Conservation (phyloP, 75 land plant species). For the Pinus tabuliformis region DNA sequence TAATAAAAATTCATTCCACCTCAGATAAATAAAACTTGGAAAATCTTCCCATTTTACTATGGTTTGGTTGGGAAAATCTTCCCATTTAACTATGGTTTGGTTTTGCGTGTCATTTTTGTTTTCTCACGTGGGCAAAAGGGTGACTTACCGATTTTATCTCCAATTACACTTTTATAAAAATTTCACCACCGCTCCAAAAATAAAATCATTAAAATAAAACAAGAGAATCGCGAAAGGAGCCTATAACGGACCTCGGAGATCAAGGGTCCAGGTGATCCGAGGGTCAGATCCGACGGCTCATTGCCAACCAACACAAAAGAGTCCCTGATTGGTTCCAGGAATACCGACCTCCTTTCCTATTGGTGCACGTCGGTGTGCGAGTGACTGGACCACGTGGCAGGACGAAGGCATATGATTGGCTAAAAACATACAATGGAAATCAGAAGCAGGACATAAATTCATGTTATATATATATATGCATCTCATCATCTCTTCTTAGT, state of each 20-base stretch:
- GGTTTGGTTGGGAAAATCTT: too few species aligned
- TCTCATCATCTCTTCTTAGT: not conserved
- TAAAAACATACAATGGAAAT: not conserved
- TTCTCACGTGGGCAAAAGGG: too few species aligned
- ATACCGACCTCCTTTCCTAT: not conserved
- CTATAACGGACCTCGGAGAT: not conserved
- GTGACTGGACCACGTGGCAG: not conserved
- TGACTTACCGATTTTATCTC: too few species aligned
- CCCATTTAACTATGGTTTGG: too few species aligned
- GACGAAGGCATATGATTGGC: slow-evolving; percentile 1
- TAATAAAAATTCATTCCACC: too few species aligned
- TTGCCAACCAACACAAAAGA: not conserved
- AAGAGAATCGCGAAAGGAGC: too few species aligned
- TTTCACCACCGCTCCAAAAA: too few species aligned
- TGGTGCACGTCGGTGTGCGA: slow-evolving; percentile 4
- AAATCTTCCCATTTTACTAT: too few species aligned
- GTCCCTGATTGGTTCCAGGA: not conserved
- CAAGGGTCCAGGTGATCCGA: not conserved
- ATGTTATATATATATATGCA: not conserved
- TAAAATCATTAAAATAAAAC: too few species aligned
- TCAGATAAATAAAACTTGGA: too few species aligned
- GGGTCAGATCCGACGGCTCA: slow-evolving; percentile 3
- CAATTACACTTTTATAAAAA: too few species aligned
- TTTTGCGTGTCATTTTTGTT: too few species aligned
- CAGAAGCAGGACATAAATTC: not conserved